These are phyloP conservation scores for Aristolochia contorta DNA, from an alignment of 164 flowering plant genomes.

Conservation along the genomic window DNA sequence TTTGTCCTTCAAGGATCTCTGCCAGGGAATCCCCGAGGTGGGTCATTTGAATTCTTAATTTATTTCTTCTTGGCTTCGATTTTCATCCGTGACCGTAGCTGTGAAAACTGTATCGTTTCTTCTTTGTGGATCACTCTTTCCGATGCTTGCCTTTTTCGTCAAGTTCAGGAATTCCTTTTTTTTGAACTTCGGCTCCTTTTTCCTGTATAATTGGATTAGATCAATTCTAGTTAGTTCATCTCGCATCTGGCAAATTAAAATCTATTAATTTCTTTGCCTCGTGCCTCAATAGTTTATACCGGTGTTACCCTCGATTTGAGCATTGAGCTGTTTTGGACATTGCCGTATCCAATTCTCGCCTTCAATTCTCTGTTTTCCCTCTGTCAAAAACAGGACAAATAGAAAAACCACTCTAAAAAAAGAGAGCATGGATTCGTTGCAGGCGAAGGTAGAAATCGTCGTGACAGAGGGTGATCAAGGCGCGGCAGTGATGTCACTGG, in stretches of 20 bases:
- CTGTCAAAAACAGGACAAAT: background rate
- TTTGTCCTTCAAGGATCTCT: constrained; percentile 73
- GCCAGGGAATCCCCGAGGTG: constrained; percentile 49
- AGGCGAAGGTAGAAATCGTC: constrained; percentile 81
- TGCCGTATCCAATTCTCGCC: too few relatives aligned
- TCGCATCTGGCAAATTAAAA: too few relatives aligned
- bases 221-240: too few relatives aligned
- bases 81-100: background rate
- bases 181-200: background rate
- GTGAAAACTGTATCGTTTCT: background rate
- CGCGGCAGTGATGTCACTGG: constrained; percentile 34
- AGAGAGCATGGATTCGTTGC: constrained; percentile 13
- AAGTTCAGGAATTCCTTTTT: background rate
- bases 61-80: background rate
- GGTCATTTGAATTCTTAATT: background rate
- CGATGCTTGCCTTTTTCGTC: background rate
- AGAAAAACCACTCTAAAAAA: background rate
- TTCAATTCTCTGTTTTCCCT: background rate
- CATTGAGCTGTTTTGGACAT: too few relatives aligned
- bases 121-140: background rate
- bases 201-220: background rate
- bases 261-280: too few relatives aligned
- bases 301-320: too few relatives aligned
- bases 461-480: constrained; percentile 78
- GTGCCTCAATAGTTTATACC: too few relatives aligned